A percentile compares a stretch with the other conserved stretches of the same genome.
Evolutionary conservation across 495 filamentous ascomycete species (phyloP).

Genomic region (Penicillium bialowiezense): DNA sequence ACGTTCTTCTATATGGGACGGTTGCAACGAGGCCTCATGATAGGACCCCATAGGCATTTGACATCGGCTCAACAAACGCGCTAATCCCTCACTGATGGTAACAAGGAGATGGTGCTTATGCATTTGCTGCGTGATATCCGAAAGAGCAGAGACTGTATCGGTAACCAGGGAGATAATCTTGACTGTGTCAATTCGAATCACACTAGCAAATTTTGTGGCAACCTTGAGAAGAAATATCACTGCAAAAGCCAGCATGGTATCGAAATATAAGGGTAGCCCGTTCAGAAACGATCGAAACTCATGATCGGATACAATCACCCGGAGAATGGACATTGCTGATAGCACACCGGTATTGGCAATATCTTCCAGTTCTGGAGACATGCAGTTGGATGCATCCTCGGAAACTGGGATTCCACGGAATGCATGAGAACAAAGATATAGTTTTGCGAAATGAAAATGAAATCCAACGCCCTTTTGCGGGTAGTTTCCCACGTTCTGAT

Average conservation of each 20-base stretch:
- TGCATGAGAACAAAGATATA: slow-evolving; percentile 36
- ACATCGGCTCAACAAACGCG: slow-evolving; percentile 19
- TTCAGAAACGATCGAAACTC: slow-evolving; percentile 31
- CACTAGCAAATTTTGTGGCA: slow-evolving; percentile 22
- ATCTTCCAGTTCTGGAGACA: slow-evolving; percentile 27
- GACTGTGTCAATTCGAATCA: slow-evolving; percentile 24
- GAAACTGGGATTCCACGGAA: slow-evolving; percentile 24
- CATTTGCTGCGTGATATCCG: slow-evolving; percentile 25
- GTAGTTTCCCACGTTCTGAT: slow-evolving; percentile 28
- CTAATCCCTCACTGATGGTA: slow-evolving; percentile 23
- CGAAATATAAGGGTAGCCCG: slow-evolving; percentile 32
- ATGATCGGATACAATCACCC: slow-evolving; percentile 24
- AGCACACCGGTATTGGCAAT: slow-evolving; percentile 30
- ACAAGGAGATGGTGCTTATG: slow-evolving; percentile 28
- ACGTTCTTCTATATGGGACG: slow-evolving; percentile 12
- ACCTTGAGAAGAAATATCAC: slow-evolving; percentile 35
- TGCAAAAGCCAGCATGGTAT: slow-evolving; percentile 38
- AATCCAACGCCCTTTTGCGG: slow-evolving; percentile 29
- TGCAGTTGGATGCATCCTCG: slow-evolving; percentile 3
- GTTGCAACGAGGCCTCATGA: slow-evolving; percentile 7
- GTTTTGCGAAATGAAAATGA: slow-evolving; percentile 32
- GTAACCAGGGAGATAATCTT: slow-evolving; percentile 26
- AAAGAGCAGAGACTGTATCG: slow-evolving; percentile 23
- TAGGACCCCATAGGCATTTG: slow-evolving; percentile 9
- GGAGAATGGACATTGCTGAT: slow-evolving; percentile 29